Conservation (phyloP, 2,329 filamentous ascomycete genomes). For the Nannizzia gypsea region DNA sequence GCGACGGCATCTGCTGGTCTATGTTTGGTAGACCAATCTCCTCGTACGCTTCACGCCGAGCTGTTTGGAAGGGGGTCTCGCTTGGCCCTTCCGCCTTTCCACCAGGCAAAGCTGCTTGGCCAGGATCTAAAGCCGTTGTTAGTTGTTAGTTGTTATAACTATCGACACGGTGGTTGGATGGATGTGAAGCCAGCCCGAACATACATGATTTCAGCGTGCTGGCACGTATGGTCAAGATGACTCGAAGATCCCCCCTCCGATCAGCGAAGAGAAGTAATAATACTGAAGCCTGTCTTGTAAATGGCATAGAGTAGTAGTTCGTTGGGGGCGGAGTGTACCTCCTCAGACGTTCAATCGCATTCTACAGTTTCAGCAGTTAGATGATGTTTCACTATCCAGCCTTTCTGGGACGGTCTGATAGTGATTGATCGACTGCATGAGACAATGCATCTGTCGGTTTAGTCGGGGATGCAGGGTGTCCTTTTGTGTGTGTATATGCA, state of each 20-base stretch:
- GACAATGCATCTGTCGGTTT: neutral
- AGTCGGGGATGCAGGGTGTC: neutral
- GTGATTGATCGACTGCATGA: neutral
- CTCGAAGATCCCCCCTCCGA: slow-evolving; percentile 60
- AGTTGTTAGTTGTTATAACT: neutral
- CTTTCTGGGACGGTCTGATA: neutral
- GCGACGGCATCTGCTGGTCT: slow-evolving; percentile 55
- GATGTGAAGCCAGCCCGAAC: neutral
- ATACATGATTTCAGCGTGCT: slow-evolving; percentile 46
- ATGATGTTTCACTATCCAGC: neutral
- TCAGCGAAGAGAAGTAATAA: slow-evolving; percentile 82
- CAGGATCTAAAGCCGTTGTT: slow-evolving; percentile 42
- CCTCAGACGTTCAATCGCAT: slow-evolving; percentile 46
- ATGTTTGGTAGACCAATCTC: slow-evolving; percentile 75
- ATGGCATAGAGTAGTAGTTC: slow-evolving; percentile 44
- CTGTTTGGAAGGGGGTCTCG: slow-evolving; percentile 61
- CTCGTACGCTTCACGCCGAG: slow-evolving; percentile 79
- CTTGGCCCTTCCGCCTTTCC: slow-evolving; percentile 47
- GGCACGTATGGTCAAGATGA: slow-evolving; percentile 52
- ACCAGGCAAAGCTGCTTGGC: slow-evolving; percentile 76
- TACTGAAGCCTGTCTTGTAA: slow-evolving; percentile 67
- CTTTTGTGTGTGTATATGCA: neutral
- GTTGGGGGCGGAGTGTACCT: slow-evolving; percentile 47
- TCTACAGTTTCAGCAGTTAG: slow-evolving; percentile 19
- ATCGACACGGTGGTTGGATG: neutral